Evolutionary conservation across 768 basidiomycete species (phyloP).

Genomic region (Rhodotorula graminis): DNA sequence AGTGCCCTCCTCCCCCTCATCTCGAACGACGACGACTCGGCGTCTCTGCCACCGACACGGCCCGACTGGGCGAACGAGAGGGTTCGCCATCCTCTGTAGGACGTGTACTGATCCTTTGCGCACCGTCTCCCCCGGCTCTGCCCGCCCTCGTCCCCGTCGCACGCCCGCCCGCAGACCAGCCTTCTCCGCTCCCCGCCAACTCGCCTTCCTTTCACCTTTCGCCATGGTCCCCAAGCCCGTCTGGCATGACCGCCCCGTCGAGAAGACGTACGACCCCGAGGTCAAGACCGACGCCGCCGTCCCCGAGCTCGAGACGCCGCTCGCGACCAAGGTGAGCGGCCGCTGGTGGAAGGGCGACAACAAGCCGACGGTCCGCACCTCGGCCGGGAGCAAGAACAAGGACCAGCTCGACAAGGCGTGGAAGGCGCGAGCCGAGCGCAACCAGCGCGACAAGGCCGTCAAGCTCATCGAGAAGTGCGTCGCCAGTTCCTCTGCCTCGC

Average conservation of each 20-base stretch:
- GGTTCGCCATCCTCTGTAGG: too few species aligned
- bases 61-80: too few species aligned
- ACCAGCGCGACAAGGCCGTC: conserved; percentile 32
- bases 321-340: conserved; percentile 18
- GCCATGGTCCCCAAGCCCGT: conserved; percentile 34
- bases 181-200: too few species aligned
- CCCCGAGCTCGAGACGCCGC: conserved; percentile 3
- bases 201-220: background rate
- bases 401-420: conserved; percentile 28
- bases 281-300: background rate
- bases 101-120: too few species aligned
- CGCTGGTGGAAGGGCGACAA: conserved; percentile 35
- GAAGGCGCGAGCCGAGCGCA: conserved; percentile 28
- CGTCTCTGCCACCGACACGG: too few species aligned
- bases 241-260: conserved; percentile 20
- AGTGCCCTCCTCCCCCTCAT: too few species aligned
- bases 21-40: too few species aligned
- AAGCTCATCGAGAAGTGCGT: conserved; percentile 40
- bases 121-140: too few species aligned
- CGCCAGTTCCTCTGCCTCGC: background rate
- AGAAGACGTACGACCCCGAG: conserved; percentile 11
- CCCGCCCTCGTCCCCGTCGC: too few species aligned
- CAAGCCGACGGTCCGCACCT: conserved; percentile 25
- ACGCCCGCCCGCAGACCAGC: too few species aligned
- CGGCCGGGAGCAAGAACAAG: conserved; percentile 20